A percentile compares a stretch with the other conserved stretches of the same genome.
Conservation (phyloP, 2,329 filamentous ascomycete genomes). For the Ophiocordyceps sinensis region DNA sequence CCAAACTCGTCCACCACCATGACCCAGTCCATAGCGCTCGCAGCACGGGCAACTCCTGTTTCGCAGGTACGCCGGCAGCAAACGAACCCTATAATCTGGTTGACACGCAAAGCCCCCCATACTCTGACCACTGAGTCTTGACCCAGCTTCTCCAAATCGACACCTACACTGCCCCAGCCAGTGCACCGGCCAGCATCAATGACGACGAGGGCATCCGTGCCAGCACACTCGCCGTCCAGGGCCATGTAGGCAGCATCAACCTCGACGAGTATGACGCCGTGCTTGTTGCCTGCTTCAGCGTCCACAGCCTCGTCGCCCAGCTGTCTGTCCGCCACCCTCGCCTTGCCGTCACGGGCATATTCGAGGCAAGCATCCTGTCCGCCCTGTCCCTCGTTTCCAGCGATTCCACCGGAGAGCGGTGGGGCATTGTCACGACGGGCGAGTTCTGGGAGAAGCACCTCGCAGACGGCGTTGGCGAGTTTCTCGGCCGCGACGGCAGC, state of each 20-base stretch:
- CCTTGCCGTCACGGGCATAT: constrained; percentile 48
- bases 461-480: constrained; percentile 44
- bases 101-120: neutral
- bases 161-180: constrained; percentile 50
- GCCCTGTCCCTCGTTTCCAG: constrained; percentile 35
- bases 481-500: constrained; percentile 38
- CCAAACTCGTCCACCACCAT: constrained; percentile 63
- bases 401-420: constrained; percentile 29
- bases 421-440: constrained; percentile 84
- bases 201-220: constrained; percentile 50
- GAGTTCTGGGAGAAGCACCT: constrained; percentile 70
- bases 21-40: constrained; percentile 46
- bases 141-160: constrained; percentile 32
- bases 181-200: constrained; percentile 64
- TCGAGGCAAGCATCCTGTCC: constrained; percentile 64
- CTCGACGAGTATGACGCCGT: constrained; percentile 52
- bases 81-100: no score
- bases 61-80: constrained; percentile 10
- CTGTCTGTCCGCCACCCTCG: constrained; percentile 23
- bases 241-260: constrained; percentile 29
- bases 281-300: constrained; percentile 77
- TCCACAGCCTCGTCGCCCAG: constrained; percentile 58
- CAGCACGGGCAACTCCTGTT: constrained; percentile 10
- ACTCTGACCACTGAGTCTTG: neutral
- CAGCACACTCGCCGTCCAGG: constrained; percentile 48